Conservation (phyloP, 768 basidiomycete species). For the Lentinula boryana region DNA sequence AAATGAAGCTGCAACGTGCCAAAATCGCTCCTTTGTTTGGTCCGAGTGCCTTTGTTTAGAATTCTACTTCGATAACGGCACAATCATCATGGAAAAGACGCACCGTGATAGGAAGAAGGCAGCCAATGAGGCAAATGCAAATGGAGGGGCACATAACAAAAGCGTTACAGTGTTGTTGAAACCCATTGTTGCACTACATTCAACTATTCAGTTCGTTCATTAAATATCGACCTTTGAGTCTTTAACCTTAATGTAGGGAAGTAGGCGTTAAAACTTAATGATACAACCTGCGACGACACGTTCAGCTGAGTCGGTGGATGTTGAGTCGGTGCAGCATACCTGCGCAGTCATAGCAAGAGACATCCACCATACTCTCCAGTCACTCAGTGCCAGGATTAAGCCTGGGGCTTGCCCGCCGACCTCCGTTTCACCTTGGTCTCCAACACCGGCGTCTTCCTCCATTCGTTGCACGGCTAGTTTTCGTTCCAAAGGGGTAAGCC, state of each 20-base stretch:
- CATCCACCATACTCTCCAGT: slow-evolving; percentile 86
- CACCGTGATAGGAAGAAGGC: slow-evolving; percentile 48
- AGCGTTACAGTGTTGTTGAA: slow-evolving; percentile 60
- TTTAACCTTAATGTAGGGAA: slow-evolving; percentile 56
- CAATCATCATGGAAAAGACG: slow-evolving; percentile 16
- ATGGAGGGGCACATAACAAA: slow-evolving; percentile 80
- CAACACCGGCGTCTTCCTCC: slow-evolving; percentile 57
- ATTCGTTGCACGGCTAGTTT: slow-evolving; percentile 43
- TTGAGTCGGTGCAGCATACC: slow-evolving; percentile 26
- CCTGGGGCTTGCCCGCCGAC: slow-evolving; percentile 34
- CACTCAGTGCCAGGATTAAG: slow-evolving; percentile 56
- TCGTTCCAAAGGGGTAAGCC: slow-evolving; percentile 29
- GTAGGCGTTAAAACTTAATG: slow-evolving; percentile 72
- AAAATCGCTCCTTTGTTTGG: slow-evolving; percentile 65
- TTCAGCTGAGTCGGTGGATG: too few species aligned
- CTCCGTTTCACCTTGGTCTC: slow-evolving; percentile 41
- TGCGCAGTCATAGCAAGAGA: slow-evolving; percentile 55
- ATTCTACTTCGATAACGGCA: neutral
- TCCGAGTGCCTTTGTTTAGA: slow-evolving; percentile 62
- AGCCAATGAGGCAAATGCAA: slow-evolving; percentile 55
- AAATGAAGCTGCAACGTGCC: slow-evolving; percentile 55
- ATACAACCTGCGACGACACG: slow-evolving; percentile 11
- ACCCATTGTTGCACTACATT: slow-evolving; percentile 50
- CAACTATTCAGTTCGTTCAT: neutral
- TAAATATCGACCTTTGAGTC: neutral